Conservation (phyloP, 2,329 filamentous ascomycete species). For the Neurospora crassa region DNA sequence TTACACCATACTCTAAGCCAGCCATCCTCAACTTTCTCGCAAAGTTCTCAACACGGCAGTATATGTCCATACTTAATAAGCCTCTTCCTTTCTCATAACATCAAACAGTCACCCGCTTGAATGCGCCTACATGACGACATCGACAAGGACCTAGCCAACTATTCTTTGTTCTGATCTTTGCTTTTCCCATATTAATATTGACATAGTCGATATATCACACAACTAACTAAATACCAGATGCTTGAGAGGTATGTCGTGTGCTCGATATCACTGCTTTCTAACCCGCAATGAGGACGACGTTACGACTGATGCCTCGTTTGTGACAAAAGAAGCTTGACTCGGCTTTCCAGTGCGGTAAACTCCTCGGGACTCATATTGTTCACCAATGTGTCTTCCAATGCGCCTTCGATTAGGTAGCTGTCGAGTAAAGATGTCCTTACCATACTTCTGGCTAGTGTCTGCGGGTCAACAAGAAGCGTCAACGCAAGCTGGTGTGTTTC, state of each 20-base stretch:
- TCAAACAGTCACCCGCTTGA: not conserved
- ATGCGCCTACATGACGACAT: not conserved
- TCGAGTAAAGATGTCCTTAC: slow-evolving; percentile 3
- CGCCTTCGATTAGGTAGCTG: slow-evolving; percentile 9
- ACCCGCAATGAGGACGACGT: not conserved
- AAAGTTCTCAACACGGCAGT: not conserved
- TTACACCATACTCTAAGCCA: not conserved
- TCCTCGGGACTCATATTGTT: not conserved
- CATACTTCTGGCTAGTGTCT: slow-evolving; percentile 1
- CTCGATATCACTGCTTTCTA: not conserved
- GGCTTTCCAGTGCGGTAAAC: not conserved
- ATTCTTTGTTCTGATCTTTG: not conserved
- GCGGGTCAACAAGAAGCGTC: slow-evolving; percentile 2
- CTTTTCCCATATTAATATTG: not conserved
- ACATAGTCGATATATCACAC: not conserved
- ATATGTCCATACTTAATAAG: not conserved
- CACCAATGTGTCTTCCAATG: slow-evolving; percentile 2
- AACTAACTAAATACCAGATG: not conserved
- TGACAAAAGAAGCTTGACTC: slow-evolving; percentile 2
- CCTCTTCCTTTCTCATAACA: not conserved
- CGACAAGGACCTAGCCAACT: not conserved
- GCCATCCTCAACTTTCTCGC: not conserved
- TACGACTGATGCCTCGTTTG: not conserved
- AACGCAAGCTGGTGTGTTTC: slow-evolving; percentile 12
- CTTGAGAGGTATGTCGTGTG: not conserved